Evolutionary conservation across 306 rosid genomes (phyloP), one percentile per base, ranked within the genome.

Genomic region (Myrica gale): DNA sequence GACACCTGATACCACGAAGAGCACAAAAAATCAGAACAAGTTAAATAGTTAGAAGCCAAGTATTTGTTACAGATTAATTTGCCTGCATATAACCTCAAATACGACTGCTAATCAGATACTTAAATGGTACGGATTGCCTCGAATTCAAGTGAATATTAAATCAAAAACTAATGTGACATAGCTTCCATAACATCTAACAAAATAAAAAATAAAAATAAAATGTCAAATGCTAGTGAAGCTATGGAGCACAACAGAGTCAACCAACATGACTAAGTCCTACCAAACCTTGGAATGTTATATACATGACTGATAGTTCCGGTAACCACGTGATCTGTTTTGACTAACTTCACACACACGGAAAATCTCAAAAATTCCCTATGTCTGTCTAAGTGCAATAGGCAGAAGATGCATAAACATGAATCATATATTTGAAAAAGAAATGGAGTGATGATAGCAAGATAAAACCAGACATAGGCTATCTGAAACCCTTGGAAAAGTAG

Each of bases 1-100:
- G 98, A 93, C 71, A 91, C 97, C 98, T 91, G 84, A 80, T 46
- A 76, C 71, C 74, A 74, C 43, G 70, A 72, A 16, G 68, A 23
- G 45, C 10, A 1, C 21, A 51, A 66, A 42, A 51, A 73, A 61
- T 21, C 37, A 47, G 70, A 56, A 76, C 75, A 74, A 82, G 68
- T 56, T 23, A 11, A 5, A 78, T 74, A 57, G 81, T 68, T 75
- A 68, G 11, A 19, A 86, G 69, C 45, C 70, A 10, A 43, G 20
- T 50, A 62, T 15, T 51, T 37, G 61, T 52, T 9, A 57, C 61
- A 71, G 71, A 39, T 62, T 57, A 47, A 44, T 68, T 20, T 62
- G 56, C 56, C 74, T 46, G 78, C 72, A 69, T 15, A 62, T 15
- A 62, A 41, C n/a, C 21, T 65, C 3, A 42, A 4, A 65, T 42